Base-by-base conservation (phyloP, 108 stramenopile genomes). In the Fragilaria radians region DNA sequence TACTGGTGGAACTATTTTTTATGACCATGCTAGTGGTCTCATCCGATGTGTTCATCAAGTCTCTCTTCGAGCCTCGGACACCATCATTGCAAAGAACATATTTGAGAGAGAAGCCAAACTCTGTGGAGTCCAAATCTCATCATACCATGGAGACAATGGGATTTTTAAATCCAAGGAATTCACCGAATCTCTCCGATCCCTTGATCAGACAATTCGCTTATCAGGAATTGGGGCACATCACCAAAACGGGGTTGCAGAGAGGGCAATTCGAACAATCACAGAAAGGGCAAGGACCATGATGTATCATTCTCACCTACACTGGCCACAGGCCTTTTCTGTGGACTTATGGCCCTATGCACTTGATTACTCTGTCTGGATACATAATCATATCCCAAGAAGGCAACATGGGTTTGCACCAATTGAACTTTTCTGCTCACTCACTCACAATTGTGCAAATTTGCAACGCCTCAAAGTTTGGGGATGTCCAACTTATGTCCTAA, bases 201-300 rank as follows among this genome's bases (percentile, higher is more conserved):
- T 42, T 9, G 48, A 52, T 0, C 80, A 77, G 52, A 54, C 28
- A 14, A 19, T 66, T 4, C 32, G 21, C 1, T 70, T 73, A 46
- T 52, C 55, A 19, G 73, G 78, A 3, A 73, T 77, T 19, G 72
- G 78, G n/a, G 76, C 82, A 0, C 78, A 77, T 46, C 78, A 83
- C 51, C 82, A 83, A 49, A 83, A 83, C 63, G 73, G 72, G 17
- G 48, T 63, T 11, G 82, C 78, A 18, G 78, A 83, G 28, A 52
- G 72, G 0, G 68, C 64, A 24, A 73, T 77, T 33, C 61, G 58
- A 51, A 76, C 72, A 0, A 55, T 77, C 2, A 23, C 57, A 11
- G 26, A 48, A 19, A 62, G 19, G 62, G 78, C 81, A 31, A 33
- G 74, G 14, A 51, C 74, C 0, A 71, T 67, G 62, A 48, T 83